Evolutionary conservation across 208 protist genomes (phyloP).

Genomic region (Polymyxa betae): DNA sequence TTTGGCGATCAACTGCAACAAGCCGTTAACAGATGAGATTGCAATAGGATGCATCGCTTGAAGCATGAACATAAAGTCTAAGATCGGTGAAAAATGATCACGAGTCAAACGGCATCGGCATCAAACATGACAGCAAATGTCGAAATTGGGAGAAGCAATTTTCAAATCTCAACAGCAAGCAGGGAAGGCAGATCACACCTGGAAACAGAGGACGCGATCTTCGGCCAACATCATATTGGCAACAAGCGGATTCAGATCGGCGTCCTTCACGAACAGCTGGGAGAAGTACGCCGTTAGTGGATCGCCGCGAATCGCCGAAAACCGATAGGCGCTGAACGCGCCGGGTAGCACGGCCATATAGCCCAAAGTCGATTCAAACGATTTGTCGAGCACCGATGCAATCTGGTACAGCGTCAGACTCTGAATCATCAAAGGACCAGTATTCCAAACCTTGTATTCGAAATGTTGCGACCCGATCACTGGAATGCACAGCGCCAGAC

Average conservation of each 20-base stretch:
- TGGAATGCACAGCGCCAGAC: neutral
- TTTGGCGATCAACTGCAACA: constrained; percentile 11
- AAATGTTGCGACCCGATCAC: constrained; percentile 22
- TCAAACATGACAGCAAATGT: too few species aligned
- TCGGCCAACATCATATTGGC: constrained; percentile 49
- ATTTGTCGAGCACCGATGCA: constrained; percentile 39
- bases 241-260: constrained; percentile 29
- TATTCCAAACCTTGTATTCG: constrained; percentile 53
- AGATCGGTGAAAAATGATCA: too few species aligned
- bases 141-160: too few species aligned
- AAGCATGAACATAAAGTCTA: too few species aligned
- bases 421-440: too few species aligned
- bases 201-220: constrained; percentile 34
- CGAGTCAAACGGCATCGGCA: too few species aligned
- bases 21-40: neutral
- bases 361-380: constrained; percentile 27
- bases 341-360: constrained; percentile 36
- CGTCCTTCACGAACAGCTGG: constrained; percentile 22
- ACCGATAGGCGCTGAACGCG: constrained; percentile 38
- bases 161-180: too few species aligned
- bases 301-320: neutral
- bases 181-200: too few species aligned
- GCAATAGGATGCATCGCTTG: neutral
- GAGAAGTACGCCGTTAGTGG: constrained; percentile 5
- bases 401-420: neutral